Base-by-base conservation (phyloP, 2,329 filamentous ascomycete genomes). In the Sporothrix brasiliensis region DNA sequence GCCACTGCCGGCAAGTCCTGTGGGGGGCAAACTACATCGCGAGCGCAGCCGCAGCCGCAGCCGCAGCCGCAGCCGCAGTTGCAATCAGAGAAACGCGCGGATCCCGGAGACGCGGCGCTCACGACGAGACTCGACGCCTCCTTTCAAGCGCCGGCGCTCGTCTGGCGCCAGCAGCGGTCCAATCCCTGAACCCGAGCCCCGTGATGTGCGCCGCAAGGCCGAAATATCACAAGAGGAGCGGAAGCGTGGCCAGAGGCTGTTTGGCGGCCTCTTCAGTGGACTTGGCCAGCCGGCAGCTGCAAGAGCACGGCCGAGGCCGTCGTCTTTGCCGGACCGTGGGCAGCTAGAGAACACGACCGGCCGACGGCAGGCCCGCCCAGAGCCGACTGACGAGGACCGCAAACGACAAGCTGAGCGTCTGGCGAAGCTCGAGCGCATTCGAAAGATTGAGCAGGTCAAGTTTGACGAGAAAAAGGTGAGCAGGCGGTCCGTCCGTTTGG, bases 191-290 rank as follows among this genome's bases (percentile, higher is more conserved):
- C n/a, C 58, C 16, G 47, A 52, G 19, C 11, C 63, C 13, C 71
- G 68, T 6, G 61, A 69, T n/a, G 49, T 41, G 7, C 67, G 72
- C 34, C 70, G 60, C 49, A 73, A 71, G 65, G 44, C 69, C 76
- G 80, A 67, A 70, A 80, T 85, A 67, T 81, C 83, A 39, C 83
- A 89, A 70, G 91, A 96, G 76, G 94, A 98, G 78, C 92, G 90
- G 79, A 93, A 92, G 78, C 90, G 94, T 50, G 92, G 92, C 27
- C 91, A 92, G 79, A 87, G 94, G 68, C 84, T 98, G 72, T 97
- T 97, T 77, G 94, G 94, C 72, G 92, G 90, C 49, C 81, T 96
- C 70, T 83, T 95, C 72, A 92, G 86, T 78, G 92, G 91, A 50
- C 85, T 97, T 72, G 93, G 90, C 79, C 91, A 94, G 80, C 89